Evolutionary conservation across 83 land plant species (phyloP).

Genomic region (Thuja plicata): DNA sequence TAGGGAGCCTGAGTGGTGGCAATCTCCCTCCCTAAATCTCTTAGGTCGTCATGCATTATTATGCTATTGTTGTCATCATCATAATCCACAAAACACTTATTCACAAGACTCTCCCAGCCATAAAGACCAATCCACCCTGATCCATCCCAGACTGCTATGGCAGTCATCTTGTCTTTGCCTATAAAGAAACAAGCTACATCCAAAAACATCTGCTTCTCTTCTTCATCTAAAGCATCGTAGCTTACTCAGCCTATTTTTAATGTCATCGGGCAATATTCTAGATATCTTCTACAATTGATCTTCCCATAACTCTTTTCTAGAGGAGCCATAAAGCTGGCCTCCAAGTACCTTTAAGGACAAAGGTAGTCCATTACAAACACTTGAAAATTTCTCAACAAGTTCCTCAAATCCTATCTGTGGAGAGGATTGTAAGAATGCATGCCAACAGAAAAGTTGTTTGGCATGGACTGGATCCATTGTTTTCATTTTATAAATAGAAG

Average conservation of each 20-base stretch:
- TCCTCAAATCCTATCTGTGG: neutral
- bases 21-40: no score
- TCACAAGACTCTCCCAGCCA: neutral
- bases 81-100: neutral
- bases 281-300: neutral
- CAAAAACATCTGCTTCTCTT: no score
- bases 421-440: neutral
- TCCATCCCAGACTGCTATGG: neutral
- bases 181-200: no score
- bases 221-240: no score
- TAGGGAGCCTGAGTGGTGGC: neutral
- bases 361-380: neutral
- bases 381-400: neutral
- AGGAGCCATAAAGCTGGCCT: no score
- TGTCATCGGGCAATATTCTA: neutral
- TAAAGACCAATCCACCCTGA: neutral
- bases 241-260: neutral
- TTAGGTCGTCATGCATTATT: no score
- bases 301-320: neutral
- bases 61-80: neutral
- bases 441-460: neutral
- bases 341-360: no score
- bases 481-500: neutral
- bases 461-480: neutral
- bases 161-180: no score